phyloP scores from a whole-genome alignment of 257 asterid species.

The Capsicum chinense region DNA sequence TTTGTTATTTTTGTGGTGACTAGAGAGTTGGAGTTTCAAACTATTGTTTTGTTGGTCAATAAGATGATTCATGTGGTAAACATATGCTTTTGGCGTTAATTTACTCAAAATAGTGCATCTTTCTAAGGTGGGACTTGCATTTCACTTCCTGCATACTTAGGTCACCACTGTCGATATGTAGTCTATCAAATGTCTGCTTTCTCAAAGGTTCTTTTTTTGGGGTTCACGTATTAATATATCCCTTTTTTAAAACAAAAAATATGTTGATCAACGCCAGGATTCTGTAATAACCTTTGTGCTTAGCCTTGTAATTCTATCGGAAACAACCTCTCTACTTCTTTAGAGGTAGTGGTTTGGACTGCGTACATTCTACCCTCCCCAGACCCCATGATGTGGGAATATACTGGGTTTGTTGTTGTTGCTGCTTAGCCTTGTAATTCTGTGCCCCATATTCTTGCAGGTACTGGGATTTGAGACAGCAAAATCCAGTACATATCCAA shows the following conservation, averaged over 20 bases:
- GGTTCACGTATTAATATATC: neutral
- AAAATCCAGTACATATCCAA: slow-evolving; percentile 83
- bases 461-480: slow-evolving; percentile 98
- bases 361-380: too few relatives aligned
- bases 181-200: slow-evolving; percentile 1
- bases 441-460: slow-evolving; percentile 45
- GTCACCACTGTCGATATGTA: neutral
- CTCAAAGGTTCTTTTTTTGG: neutral
- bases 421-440: neutral
- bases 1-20: slow-evolving; percentile 21
- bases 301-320: neutral
- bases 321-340: too few relatives aligned
- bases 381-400: too few relatives aligned
- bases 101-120: neutral
- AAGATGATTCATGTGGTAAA: neutral
- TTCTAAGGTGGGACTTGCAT: neutral
- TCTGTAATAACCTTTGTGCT: neutral
- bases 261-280: neutral
- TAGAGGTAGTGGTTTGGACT: too few relatives aligned
- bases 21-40: neutral
- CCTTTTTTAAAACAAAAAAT: neutral
- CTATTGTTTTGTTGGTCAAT: neutral
- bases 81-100: neutral
- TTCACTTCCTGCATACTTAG: slow-evolving; percentile 6
- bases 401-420: too few relatives aligned